Conservation (phyloP, 1,284 basidiomycete species). For the Ustilago cynodontis region DNA sequence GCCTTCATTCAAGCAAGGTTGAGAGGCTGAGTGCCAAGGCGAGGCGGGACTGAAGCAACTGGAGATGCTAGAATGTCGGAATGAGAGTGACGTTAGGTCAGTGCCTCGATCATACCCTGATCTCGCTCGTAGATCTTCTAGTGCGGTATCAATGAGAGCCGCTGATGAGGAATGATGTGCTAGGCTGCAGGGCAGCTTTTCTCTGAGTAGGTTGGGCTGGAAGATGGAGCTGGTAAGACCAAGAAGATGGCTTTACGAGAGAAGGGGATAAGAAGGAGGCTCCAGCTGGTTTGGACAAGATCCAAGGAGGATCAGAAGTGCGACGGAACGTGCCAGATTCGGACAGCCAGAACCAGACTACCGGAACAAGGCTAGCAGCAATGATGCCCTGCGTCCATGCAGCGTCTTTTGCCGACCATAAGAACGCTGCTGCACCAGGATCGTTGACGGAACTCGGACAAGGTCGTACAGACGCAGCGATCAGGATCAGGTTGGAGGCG, state of each 20-base stretch:
- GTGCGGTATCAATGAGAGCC: neutral
- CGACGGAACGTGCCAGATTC: no score
- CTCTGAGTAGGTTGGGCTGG: no score
- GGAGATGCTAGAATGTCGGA: no score
- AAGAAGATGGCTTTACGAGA: no score
- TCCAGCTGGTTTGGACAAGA: no score
- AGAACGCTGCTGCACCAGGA: neutral
- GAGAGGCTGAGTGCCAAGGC: neutral
- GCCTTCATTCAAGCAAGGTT: constrained; percentile 7
- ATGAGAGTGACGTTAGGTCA: neutral
- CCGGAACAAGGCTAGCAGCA: neutral
- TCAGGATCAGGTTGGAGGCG: neutral
- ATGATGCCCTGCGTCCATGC: neutral
- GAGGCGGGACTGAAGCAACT: no score
- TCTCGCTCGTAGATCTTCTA: neutral
- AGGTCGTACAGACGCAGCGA: neutral
- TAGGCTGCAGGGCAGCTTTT: no score
- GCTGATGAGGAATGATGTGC: no score
- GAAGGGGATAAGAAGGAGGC: no score
- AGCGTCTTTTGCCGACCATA: neutral
- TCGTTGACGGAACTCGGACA: neutral
- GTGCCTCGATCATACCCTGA: neutral
- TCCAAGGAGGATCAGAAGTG: no score
- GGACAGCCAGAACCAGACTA: no score
- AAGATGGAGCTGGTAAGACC: no score